These are phyloP conservation scores for Yarrowia yakushimensis DNA, from an alignment of 805 yeast genomes.

Conservation along the genomic window DNA sequence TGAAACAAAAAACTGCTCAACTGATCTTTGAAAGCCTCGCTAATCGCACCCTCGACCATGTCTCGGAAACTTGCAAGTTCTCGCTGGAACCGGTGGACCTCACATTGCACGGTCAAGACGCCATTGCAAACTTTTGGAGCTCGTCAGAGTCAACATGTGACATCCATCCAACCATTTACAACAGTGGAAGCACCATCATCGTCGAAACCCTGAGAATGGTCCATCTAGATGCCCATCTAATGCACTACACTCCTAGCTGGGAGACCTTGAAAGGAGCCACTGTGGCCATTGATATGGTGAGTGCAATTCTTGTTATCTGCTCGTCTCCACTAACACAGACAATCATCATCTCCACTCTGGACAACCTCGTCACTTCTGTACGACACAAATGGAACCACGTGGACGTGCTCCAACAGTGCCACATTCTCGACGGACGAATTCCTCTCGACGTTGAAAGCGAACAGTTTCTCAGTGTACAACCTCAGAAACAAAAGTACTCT, in stretches of 20 bases:
- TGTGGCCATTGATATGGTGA: neutral
- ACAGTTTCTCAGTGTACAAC: neutral
- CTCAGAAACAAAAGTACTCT: neutral
- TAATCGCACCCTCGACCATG: neutral
- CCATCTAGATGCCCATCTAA: neutral
- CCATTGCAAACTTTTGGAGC: neutral
- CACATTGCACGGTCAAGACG: neutral
- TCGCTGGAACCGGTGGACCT: neutral
- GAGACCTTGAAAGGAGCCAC: neutral
- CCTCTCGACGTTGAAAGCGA: neutral
- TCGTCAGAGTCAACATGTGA: neutral
- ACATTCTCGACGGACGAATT: neutral
- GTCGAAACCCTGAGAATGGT: neutral
- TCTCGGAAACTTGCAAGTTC: neutral
- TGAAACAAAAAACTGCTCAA: neutral
- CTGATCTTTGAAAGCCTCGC: neutral
- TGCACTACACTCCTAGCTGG: neutral
- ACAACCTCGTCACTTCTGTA: neutral
- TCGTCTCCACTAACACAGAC: constrained; percentile 4
- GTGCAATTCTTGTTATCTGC: no score
- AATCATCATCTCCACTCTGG: neutral
- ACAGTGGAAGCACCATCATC: neutral
- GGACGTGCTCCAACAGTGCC: constrained; percentile 14
- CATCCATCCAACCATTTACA: neutral
- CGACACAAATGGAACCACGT: constrained; percentile 10